Conservation (phyloP, 2,329 filamentous ascomycete genomes). For the Pseudopithomyces maydicus region DNA sequence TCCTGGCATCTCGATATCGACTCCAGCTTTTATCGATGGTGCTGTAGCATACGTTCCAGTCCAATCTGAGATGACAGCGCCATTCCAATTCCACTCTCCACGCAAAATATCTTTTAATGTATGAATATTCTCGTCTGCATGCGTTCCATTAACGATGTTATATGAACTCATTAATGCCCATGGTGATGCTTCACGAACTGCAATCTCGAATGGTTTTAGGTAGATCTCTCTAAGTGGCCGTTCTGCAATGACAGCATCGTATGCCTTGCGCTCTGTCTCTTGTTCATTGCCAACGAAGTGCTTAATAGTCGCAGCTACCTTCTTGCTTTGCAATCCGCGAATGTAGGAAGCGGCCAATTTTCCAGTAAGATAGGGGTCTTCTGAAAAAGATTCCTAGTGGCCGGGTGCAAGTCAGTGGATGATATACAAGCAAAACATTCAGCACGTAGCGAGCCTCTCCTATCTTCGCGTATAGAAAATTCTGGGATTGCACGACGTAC, state of each 20-base stretch:
- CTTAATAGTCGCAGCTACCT: conserved; percentile 79
- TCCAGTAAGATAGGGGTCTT: conserved; percentile 78
- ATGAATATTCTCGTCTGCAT: conserved; percentile 46
- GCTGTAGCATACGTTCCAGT: conserved; percentile 48
- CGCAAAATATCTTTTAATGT: conserved; percentile 50
- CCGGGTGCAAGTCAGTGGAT: not conserved
- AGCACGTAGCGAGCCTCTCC: too few species aligned
- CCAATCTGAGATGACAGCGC: conserved; percentile 51
- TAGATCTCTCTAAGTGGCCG: conserved; percentile 72
- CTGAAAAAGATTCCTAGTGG: conserved; percentile 70
- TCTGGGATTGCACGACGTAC: conserved; percentile 36
- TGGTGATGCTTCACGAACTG: conserved; percentile 67
- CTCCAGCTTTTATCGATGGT: conserved; percentile 45
- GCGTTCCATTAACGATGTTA: conserved; percentile 67
- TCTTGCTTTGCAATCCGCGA: conserved; percentile 73
- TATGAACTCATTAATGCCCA: conserved; percentile 74
- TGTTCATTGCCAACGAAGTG: conserved; percentile 78
- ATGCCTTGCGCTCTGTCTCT: conserved; percentile 69
- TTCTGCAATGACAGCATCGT: conserved; percentile 68
- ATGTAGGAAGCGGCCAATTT: conserved; percentile 75
- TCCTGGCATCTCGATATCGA: conserved; percentile 49
- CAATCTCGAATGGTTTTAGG: conserved; percentile 76
- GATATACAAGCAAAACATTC: not conserved
- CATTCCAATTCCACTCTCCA: conserved; percentile 49
- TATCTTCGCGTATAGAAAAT: too few species aligned